These are phyloP conservation scores for Abelmoschus esculentus DNA, from an alignment of 345 rosid species.

Conservation along the genomic window DNA sequence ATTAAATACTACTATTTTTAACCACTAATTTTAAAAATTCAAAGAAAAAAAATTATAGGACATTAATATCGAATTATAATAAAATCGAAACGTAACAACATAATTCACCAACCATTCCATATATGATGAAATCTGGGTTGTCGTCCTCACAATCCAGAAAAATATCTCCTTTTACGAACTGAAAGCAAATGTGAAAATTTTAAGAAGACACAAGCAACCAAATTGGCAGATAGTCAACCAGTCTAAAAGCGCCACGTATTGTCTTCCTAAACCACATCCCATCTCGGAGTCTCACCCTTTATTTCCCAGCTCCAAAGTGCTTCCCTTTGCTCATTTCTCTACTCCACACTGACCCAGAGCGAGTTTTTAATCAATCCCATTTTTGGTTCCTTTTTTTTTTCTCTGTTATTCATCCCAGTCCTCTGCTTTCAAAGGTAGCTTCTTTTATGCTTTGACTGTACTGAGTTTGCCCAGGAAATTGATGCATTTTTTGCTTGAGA, in stretches of 20 bases:
- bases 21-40: too few species aligned
- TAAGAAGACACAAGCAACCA: neutral
- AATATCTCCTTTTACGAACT: neutral
- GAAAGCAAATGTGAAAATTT: neutral
- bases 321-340: neutral
- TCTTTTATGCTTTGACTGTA: neutral
- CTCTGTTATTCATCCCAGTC: neutral
- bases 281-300: neutral
- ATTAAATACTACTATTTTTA: too few species aligned
- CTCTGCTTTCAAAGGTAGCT: neutral
- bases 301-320: neutral
- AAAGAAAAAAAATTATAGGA: too few species aligned
- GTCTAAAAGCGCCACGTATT: constrained; percentile 1
- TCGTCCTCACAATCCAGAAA: neutral
- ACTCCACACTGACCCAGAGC: neutral
- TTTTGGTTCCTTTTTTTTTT: neutral
- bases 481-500: neutral
- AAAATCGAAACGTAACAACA: neutral
- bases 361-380: neutral
- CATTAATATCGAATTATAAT: neutral
- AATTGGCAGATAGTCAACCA: neutral
- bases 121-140: neutral
- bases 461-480: neutral
- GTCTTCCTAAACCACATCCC: neutral
- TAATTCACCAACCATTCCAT: neutral